A percentile compares a stretch with the other conserved stretches of the same genome.
Conservation (phyloP, 2,329 filamentous ascomycete species). For the Pseudogymnoascus sp. region DNA sequence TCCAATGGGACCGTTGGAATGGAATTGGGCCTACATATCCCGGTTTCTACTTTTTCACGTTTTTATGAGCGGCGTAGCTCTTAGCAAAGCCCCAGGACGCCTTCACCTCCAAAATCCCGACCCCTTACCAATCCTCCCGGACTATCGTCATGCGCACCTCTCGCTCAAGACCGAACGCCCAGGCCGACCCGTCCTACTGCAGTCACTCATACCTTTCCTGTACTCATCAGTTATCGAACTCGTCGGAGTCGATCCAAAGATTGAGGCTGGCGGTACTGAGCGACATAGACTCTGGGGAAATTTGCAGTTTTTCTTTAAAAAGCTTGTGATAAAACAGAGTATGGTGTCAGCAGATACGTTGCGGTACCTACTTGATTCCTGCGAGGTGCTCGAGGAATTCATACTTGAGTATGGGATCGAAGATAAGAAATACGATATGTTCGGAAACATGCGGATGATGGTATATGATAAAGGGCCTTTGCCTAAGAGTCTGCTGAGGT, state of each 20-base stretch:
- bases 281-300: background rate
- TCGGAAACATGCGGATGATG: background rate
- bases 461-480: background rate
- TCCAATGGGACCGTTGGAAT: background rate
- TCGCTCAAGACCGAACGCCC: background rate
- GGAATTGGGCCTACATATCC: background rate
- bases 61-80: conserved; percentile 1
- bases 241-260: background rate
- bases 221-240: background rate
- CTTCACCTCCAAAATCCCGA: background rate
- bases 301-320: background rate
- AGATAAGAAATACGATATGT: background rate
- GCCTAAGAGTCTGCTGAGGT: background rate
- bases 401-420: background rate
- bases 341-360: background rate
- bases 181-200: background rate
- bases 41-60: background rate
- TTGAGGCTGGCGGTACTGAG: background rate
- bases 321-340: background rate
- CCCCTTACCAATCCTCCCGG: background rate
- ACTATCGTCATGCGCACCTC: background rate
- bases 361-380: background rate
- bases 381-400: background rate
- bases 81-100: background rate
- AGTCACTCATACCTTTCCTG: background rate